Evolutionary conservation across 306 rosid genomes (phyloP), one percentile per base, ranked within the genome.

Genomic region (Erythrophleum fordii): DNA sequence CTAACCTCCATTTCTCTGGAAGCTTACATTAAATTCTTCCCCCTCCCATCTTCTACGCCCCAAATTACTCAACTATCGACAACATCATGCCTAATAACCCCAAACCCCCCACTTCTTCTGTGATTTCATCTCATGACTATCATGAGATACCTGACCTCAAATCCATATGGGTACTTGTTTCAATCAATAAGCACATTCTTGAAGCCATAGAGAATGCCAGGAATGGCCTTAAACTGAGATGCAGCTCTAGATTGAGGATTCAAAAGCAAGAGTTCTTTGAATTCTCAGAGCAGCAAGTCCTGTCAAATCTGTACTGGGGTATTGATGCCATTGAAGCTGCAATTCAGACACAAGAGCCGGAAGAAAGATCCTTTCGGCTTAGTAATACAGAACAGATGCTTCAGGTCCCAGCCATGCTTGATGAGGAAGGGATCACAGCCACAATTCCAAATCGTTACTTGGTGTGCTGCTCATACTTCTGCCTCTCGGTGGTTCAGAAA

Each of bases 351-450:
- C 58, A 79, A 53, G 18, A 62, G 53, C 75, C 64, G 0, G 93
- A 90, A 56, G 88, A 86, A 55, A 86, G 72, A 53, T 83, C 84
- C 16, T 41, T 73, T 28, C 69, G 78, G 84, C 87, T 92, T 8
- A 81, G 65, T 55, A 86, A 86, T 8, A 85, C 97, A n/a, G 97
- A 90, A 67, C 87, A 85, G 74, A 90, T 92, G 97, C 97, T 92
- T 82, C 97, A 92, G 76, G 89, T 90, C 8, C 97, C 97, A 0
- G 97, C 95, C 4, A 85, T 92, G 89, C 95, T 92, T 44, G 89
- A 89, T 42, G 95, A 90, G 58, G 87, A 85, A 56, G 91, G 85
- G 3, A 77, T 85, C 77, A 90, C 97, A 0, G 91, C 93, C 10
- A 86, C 95, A 78, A 66, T 90, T 64, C 78, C 83, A 11, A 92